Conservation (phyloP, 768 basidiomycete genomes). For the Tulasnella sp. region DNA sequence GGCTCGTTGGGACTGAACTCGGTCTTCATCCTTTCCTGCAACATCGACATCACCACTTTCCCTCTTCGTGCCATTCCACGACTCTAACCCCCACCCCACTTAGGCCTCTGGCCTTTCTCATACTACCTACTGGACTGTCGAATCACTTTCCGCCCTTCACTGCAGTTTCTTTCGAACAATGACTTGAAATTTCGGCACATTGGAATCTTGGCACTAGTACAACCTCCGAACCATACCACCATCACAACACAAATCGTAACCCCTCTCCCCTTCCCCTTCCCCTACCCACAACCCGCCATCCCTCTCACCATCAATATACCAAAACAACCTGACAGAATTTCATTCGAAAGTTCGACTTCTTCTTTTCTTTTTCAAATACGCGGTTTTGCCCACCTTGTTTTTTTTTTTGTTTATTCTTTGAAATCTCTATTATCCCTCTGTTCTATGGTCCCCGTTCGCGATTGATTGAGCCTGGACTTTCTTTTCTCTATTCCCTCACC, state of each 20-base stretch:
- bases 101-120: not conserved
- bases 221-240: not conserved
- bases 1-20: not conserved
- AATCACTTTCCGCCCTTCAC: not conserved
- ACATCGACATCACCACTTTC: not conserved
- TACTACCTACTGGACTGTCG: not conserved
- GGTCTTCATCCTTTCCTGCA: not conserved
- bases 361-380: not conserved
- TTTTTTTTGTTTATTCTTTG: not conserved
- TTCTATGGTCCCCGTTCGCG: not conserved
- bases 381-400: too few species aligned
- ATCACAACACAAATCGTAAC: not conserved
- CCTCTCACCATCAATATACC: not conserved
- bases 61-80: not conserved
- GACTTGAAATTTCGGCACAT: not conserved
- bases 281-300: not conserved
- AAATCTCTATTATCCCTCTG: not conserved
- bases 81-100: not conserved
- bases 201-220: not conserved
- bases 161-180: not conserved
- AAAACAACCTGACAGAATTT: not conserved
- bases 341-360: not conserved
- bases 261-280: not conserved
- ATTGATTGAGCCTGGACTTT: not conserved
- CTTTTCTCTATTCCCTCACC: not conserved